Conservation (phyloP, 768 basidiomycete genomes). For the Agrocybe pediades region DNA sequence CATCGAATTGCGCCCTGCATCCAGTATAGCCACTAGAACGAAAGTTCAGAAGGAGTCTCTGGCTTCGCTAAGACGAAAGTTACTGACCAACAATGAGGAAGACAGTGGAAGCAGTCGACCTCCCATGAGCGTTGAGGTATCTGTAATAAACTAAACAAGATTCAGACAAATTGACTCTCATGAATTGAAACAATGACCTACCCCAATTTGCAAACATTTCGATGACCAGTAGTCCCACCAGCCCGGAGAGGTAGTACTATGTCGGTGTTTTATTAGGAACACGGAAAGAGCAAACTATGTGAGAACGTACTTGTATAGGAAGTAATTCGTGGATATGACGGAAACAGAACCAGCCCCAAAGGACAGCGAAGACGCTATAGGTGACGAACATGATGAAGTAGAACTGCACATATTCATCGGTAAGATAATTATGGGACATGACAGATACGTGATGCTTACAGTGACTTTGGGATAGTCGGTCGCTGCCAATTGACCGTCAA, state of each 20-base stretch:
- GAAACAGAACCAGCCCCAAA: slow-evolving; percentile 87
- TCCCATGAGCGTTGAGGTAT: slow-evolving; percentile 88
- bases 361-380: slow-evolving; percentile 67
- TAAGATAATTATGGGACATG: not conserved
- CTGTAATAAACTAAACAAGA: slow-evolving; percentile 78
- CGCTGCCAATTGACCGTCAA: slow-evolving; percentile 86
- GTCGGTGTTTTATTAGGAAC: not conserved
- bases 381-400: slow-evolving; percentile 82
- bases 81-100: slow-evolving; percentile 89
- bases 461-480: slow-evolving; percentile 97
- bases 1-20: slow-evolving; percentile 91
- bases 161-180: not conserved
- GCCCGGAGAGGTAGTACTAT: slow-evolving; percentile 89
- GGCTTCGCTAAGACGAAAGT: not conserved
- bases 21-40: slow-evolving; percentile 81
- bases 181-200: slow-evolving; percentile 28
- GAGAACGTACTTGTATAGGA: slow-evolving; percentile 72
- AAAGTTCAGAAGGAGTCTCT: slow-evolving; percentile 7
- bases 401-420: slow-evolving; percentile 54
- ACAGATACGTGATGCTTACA: slow-evolving; percentile 48
- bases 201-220: slow-evolving; percentile 96
- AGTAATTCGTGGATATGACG: slow-evolving; percentile 80
- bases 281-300: not conserved
- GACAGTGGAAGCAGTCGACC: slow-evolving; percentile 71
- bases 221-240: slow-evolving; percentile 82